These are phyloP conservation scores for Forsythia suspensa DNA, from an alignment of 257 asterid genomes.

Conservation along the genomic window DNA sequence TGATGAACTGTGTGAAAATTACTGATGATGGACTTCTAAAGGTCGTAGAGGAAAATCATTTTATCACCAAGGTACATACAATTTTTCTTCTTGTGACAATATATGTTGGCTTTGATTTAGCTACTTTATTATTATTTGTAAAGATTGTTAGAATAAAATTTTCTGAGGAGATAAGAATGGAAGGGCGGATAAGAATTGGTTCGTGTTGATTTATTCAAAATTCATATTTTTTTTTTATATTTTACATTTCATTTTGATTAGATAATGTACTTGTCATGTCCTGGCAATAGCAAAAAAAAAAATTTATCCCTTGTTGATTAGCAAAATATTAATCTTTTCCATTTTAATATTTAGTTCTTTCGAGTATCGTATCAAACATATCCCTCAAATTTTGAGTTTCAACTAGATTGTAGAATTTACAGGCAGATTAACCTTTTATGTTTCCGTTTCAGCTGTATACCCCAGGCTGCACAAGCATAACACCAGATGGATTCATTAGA, in stretches of 20 bases:
- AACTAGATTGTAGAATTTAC: no score
- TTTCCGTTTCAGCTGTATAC: slow-evolving; percentile 50
- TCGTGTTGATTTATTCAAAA: neutral
- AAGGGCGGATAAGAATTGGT: slow-evolving; percentile 36
- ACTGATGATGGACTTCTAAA: slow-evolving; percentile 59
- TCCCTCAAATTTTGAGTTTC: no score
- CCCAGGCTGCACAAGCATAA: slow-evolving; percentile 69
- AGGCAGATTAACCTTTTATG: no score
- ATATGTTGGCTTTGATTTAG: neutral
- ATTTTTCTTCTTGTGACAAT: neutral
- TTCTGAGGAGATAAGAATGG: neutral
- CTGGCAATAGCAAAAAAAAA: no score
- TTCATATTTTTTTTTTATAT: neutral
- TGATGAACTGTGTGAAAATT: slow-evolving; percentile 52
- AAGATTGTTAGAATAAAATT: neutral
- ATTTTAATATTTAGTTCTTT: no score
- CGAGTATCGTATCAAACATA: no score
- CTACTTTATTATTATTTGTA: neutral
- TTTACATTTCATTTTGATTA: neutral
- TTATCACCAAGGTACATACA: slow-evolving; percentile 50
- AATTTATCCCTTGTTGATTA: no score
- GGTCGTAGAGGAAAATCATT: slow-evolving; percentile 49
- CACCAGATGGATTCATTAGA: slow-evolving; percentile 55
- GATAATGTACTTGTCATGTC: no score
- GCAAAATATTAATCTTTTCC: no score